Evolutionary conservation across 345 rosid genomes (phyloP).

Genomic region (Leavenworthia alabamica): DNA sequence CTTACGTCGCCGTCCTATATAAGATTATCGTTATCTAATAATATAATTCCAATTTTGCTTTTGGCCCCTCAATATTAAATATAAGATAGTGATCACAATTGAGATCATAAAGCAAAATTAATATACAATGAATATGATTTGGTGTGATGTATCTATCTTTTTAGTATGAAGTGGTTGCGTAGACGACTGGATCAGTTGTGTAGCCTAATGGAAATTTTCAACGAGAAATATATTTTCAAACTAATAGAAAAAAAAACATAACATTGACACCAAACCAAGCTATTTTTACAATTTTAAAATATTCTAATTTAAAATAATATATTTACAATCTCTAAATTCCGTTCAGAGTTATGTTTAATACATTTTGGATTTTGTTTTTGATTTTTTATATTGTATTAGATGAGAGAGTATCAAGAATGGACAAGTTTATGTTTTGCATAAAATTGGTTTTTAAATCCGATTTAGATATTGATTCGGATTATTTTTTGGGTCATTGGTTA

Average conservation of each 20-base stretch:
- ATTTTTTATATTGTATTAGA: neutral
- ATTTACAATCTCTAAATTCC: too few relatives aligned
- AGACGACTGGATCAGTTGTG: conserved; percentile 6
- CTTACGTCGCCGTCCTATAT: conserved; percentile 38
- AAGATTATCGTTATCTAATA: conserved; percentile 4
- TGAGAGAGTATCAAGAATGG: neutral
- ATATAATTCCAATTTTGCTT: conserved; percentile 20
- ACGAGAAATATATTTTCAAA: neutral
- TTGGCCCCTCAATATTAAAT: conserved; percentile 7
- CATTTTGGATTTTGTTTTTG: neutral
- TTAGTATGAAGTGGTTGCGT: conserved; percentile 14
- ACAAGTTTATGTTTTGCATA: neutral
- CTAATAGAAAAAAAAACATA: neutral
- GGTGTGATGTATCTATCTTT: conserved; percentile 19
- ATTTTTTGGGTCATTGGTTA: too few relatives aligned
- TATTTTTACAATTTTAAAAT: neutral
- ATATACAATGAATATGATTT: conserved; percentile 17
- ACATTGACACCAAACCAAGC: neutral
- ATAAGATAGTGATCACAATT: conserved; percentile 12
- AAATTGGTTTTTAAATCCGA: too few relatives aligned
- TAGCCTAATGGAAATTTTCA: neutral
- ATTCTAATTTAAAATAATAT: neutral
- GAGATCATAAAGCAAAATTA: conserved; percentile 14
- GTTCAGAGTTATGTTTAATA: too few relatives aligned
- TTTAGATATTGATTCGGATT: too few relatives aligned